phyloP scores from a whole-genome alignment of 2,329 filamentous ascomycete species.

The Fonsecaea pedrosoi region DNA sequence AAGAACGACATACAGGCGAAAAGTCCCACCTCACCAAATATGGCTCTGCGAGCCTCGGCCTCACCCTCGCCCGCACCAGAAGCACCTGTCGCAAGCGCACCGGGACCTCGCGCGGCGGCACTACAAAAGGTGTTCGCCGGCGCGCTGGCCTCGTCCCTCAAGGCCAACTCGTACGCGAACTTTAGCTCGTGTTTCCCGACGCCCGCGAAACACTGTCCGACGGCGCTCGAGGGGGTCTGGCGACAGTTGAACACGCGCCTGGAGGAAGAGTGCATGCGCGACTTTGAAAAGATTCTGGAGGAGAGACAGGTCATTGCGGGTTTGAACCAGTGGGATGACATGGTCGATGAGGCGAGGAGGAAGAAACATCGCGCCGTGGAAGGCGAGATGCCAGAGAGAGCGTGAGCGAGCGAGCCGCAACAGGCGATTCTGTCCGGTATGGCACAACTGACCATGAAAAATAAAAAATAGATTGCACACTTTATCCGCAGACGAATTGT shows the following conservation, averaged over 20 bases:
- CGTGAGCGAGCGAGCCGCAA: conserved; percentile 22
- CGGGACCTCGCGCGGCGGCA: conserved; percentile 65
- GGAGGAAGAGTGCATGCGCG: conserved; percentile 62
- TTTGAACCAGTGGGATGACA: conserved; percentile 66
- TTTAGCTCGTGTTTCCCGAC: conserved; percentile 71
- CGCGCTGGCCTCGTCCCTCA: conserved; percentile 65
- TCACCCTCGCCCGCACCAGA: conserved; percentile 60
- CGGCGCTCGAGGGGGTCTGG: conserved; percentile 63
- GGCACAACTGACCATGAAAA: conserved; percentile 11
- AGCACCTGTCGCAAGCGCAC: conserved; percentile 61
- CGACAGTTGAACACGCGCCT: conserved; percentile 65
- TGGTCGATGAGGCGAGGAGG: conserved; percentile 64
- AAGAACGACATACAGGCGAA: not conserved
- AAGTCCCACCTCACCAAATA: conserved; percentile 6
- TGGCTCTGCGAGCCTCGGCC: conserved; percentile 34
- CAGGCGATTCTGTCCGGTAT: not conserved
- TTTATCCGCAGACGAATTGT: conserved; percentile 62
- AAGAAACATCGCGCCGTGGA: conserved; percentile 53
- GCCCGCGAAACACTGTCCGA: conserved; percentile 63
- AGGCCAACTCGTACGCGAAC: conserved; percentile 66
- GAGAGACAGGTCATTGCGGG: conserved; percentile 63
- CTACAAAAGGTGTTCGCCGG: conserved; percentile 66
- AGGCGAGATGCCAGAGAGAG: conserved; percentile 33
- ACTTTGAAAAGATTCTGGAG: conserved; percentile 66
- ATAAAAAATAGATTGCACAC: conserved; percentile 61